Conservation (phyloP, 768 basidiomycete species). For the Podaxis carcinomalis region DNA sequence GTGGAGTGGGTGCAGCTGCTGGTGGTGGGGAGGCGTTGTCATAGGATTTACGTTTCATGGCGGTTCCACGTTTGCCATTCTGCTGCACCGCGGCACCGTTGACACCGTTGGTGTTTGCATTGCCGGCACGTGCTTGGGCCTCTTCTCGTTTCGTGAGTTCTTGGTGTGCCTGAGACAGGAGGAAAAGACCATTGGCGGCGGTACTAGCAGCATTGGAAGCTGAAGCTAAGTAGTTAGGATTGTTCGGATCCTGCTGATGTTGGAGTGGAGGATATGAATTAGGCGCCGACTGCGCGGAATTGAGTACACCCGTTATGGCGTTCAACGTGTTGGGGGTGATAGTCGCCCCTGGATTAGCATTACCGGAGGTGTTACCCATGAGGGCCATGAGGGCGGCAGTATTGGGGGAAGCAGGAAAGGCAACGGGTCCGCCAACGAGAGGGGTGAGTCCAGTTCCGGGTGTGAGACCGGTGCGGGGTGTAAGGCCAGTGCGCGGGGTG, state of each 20-base stretch:
- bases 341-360: constrained; percentile 37
- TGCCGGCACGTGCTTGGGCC: constrained; percentile 60
- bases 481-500: constrained; percentile 83
- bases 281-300: constrained; percentile 24
- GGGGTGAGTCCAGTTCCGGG: constrained; percentile 76
- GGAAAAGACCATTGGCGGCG: constrained; percentile 90
- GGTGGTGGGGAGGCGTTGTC: constrained; percentile 38
- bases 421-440: constrained; percentile 65
- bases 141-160: constrained; percentile 95
- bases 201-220: constrained; percentile 58
- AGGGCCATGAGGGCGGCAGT: constrained; percentile 92
- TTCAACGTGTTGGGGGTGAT: constrained; percentile 76
- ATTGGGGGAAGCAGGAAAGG: constrained; percentile 83
- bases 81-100: constrained; percentile 20
- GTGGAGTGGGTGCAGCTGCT: constrained; percentile 22
- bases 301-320: constrained; percentile 77
- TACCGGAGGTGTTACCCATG: constrained; percentile 58
- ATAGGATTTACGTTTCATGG: constrained; percentile 62
- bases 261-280: constrained; percentile 38
- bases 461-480: constrained; percentile 79
- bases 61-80: constrained; percentile 48
- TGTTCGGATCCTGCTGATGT: constrained; percentile 34
- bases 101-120: constrained; percentile 27
- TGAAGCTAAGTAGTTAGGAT: constrained; percentile 29
- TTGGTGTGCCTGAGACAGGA: constrained; percentile 93